A percentile compares a stretch with the other conserved stretches of the same genome.
phyloP scores from a whole-genome alignment of 2,329 filamentous ascomycete genomes.

The Xylariomycetidae sp. region DNA sequence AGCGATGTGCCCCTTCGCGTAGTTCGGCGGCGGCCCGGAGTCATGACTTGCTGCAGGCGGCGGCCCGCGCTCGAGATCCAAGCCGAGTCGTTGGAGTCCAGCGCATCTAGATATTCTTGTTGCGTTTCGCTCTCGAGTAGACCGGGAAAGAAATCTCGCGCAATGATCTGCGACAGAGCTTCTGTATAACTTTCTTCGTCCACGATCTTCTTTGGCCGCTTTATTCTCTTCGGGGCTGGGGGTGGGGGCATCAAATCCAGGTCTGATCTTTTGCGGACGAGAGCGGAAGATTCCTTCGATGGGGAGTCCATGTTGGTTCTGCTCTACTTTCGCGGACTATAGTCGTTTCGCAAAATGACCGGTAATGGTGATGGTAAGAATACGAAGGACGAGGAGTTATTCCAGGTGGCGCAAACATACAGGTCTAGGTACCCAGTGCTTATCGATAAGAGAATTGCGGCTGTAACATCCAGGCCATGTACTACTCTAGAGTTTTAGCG shows the following conservation, averaged over 20 bases:
- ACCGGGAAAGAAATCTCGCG: constrained; percentile 93
- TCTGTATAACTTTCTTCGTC: constrained; percentile 94
- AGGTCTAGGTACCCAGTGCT: too few relatives aligned
- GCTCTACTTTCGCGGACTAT: too few relatives aligned
- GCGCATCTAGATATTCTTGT: constrained; percentile 85
- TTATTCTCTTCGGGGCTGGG: constrained; percentile 80
- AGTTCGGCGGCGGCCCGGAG: constrained; percentile 56
- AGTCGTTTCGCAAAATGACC: not conserved
- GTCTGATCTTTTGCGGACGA: constrained; percentile 63
- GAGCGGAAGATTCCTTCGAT: constrained; percentile 44
- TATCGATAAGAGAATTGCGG: too few relatives aligned
- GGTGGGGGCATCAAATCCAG: constrained; percentile 83
- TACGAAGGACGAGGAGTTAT: too few relatives aligned
- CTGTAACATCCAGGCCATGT: too few relatives aligned
- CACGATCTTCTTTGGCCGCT: constrained; percentile 79
- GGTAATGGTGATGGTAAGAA: too few relatives aligned
- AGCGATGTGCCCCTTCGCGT: constrained; percentile 29
- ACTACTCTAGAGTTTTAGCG: too few relatives aligned
- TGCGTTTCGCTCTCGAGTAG: constrained; percentile 81
- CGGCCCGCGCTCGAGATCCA: constrained; percentile 84
- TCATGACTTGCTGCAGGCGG: constrained; percentile 74
- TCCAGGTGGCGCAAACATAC: too few relatives aligned
- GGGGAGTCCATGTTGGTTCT: constrained; percentile 33
- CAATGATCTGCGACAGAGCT: constrained; percentile 88
- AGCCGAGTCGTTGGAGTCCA: constrained; percentile 76